Conservation (phyloP, 768 basidiomycete species). For the Boletus coccyginus region DNA sequence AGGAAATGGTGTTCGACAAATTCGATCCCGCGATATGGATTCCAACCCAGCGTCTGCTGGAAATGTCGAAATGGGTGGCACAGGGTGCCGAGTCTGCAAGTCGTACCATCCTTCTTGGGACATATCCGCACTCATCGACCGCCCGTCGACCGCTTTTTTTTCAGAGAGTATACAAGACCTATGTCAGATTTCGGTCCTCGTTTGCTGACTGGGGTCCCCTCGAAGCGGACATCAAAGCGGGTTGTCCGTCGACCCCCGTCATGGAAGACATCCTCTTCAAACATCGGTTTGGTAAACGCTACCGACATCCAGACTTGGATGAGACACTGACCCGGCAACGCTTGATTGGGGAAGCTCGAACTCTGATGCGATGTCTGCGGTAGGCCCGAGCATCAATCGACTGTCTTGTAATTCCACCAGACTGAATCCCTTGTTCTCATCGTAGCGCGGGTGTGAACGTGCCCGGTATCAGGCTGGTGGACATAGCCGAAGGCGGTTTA, state of each 20-base stretch:
- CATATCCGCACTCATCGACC: conserved; percentile 16
- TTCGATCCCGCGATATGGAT: conserved; percentile 20
- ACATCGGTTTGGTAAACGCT: conserved; percentile 87
- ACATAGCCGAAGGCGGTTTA: conserved; percentile 74
- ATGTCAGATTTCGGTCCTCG: conserved; percentile 35
- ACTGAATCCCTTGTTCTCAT: background rate
- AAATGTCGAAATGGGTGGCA: conserved; percentile 48
- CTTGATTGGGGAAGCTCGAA: conserved; percentile 82
- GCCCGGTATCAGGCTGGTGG: conserved; percentile 85
- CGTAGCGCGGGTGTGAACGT: conserved; percentile 76
- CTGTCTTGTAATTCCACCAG: background rate
- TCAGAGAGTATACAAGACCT: conserved; percentile 71
- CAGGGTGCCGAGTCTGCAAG: conserved; percentile 89
- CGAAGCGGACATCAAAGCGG: conserved; percentile 22
- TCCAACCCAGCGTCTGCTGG: conserved; percentile 23
- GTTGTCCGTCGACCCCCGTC: conserved; percentile 24
- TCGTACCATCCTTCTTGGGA: conserved; percentile 31
- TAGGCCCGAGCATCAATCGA: conserved; percentile 29
- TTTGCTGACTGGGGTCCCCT: conserved; percentile 22
- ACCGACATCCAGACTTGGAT: conserved; percentile 85
- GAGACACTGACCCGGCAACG: conserved; percentile 72
- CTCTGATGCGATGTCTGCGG: conserved; percentile 78
- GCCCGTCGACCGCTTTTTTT: conserved; percentile 14
- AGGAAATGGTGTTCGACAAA: conserved; percentile 7
- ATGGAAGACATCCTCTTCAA: conserved; percentile 62